Percentiles rank a stretch among this genome's conserved stretches.
phyloP scores from a whole-genome alignment of 2,329 filamentous ascomycete genomes.

The Neofusicoccum sp. region DNA sequence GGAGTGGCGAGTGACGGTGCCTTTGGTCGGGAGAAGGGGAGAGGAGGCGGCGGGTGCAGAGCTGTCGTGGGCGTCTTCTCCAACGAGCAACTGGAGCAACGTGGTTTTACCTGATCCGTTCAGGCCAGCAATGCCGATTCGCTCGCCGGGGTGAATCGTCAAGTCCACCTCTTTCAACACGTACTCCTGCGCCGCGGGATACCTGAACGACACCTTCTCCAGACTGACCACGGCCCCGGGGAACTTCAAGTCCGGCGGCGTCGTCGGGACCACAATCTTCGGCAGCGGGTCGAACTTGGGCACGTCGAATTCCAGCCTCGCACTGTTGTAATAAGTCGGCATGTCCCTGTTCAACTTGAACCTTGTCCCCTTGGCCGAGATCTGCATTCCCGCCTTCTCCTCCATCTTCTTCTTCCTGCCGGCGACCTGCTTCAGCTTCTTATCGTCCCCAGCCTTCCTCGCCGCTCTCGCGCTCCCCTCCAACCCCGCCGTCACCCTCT shows the following conservation, averaged over 20 bases:
- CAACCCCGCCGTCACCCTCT: conserved; percentile 59
- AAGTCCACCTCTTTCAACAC: conserved; percentile 63
- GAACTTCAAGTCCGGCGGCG: conserved; percentile 69
- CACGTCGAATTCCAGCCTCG: conserved; percentile 62
- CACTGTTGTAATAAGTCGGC: conserved; percentile 54
- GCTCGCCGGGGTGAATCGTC: conserved; percentile 69
- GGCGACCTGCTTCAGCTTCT: conserved; percentile 82
- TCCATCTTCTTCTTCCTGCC: conserved; percentile 82
- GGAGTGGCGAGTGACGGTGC: conserved; percentile 64
- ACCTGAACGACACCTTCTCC: conserved; percentile 67
- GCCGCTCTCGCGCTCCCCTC: conserved; percentile 66
- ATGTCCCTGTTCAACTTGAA: conserved; percentile 81
- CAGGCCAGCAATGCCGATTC: conserved; percentile 72
- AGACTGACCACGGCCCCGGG: conserved; percentile 71
- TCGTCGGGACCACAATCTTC: conserved; percentile 58
- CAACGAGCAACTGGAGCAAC: conserved; percentile 63
- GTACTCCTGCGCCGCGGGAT: conserved; percentile 46
- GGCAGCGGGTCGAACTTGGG: conserved; percentile 58
- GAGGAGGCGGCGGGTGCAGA: too few species aligned
- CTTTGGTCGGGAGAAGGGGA: conserved; percentile 58
- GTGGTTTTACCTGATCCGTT: conserved; percentile 85
- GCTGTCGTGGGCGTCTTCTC: conserved; percentile 24
- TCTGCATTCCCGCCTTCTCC: conserved; percentile 74
- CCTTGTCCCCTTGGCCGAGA: conserved; percentile 66
- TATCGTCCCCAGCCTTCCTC: conserved; percentile 75